Conservation (phyloP, 2,329 filamentous ascomycete species). For the Aspergillus candidus region DNA sequence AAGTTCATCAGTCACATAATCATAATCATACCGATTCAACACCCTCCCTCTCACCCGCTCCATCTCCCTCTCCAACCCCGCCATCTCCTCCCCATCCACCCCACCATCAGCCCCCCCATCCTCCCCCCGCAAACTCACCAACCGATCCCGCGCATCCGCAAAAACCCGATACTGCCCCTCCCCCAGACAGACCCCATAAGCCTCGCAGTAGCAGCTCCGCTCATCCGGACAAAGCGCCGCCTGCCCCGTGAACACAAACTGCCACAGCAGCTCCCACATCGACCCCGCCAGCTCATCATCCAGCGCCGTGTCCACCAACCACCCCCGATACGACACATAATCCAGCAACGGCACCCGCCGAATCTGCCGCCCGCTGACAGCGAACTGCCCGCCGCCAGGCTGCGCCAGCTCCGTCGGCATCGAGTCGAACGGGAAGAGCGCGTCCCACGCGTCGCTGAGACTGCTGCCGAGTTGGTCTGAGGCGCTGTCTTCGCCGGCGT, state of each 20-base stretch:
- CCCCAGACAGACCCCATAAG: conserved; percentile 5
- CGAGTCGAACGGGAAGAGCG: conserved; percentile 22
- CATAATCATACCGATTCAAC: too few species aligned
- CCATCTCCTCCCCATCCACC: too few species aligned
- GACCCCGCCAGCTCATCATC: conserved; percentile 44
- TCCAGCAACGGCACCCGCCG: conserved; percentile 39
- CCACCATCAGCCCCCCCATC: too few species aligned
- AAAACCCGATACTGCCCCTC: conserved; percentile 3
- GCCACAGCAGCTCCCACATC: conserved; percentile 52
- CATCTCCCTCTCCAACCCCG: too few species aligned
- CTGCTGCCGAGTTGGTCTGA: conserved; percentile 19
- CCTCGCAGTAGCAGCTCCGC: conserved; percentile 6
- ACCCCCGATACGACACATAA: conserved; percentile 46
- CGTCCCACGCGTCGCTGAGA: conserved; percentile 23
- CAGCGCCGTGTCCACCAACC: conserved; percentile 46
- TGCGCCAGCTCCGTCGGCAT: conserved; percentile 41
- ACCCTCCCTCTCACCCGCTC: too few species aligned
- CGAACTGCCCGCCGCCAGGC: conserved; percentile 53
- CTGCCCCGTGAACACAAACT: conserved; percentile 18
- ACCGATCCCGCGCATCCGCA: too few species aligned
- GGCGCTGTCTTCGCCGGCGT: conserved; percentile 17
- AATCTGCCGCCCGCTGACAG: conserved; percentile 46
- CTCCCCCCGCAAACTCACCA: too few species aligned
- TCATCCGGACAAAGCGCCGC: conserved; percentile 7
- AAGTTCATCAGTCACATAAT: too few species aligned